Conservation (phyloP, 1,139 yeast species). For the Suhomyces atakaporum region DNA sequence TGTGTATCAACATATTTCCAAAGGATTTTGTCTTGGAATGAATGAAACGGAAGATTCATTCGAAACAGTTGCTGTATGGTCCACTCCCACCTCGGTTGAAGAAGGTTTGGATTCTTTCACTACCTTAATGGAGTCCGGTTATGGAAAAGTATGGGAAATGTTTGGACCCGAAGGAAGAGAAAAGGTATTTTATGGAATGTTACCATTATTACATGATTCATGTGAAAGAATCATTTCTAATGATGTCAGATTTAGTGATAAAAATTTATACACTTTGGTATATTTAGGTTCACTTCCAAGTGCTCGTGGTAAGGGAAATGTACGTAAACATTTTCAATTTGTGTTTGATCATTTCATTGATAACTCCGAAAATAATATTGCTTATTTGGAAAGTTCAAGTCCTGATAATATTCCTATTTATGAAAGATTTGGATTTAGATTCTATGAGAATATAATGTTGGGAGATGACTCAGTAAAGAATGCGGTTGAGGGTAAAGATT, state of each 20-base stretch:
- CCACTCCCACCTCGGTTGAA: slow-evolving; percentile 50
- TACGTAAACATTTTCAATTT: slow-evolving; percentile 56
- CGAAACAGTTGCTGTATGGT: slow-evolving; percentile 68
- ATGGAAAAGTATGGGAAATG: slow-evolving; percentile 53
- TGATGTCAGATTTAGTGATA: slow-evolving; percentile 39
- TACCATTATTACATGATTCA: slow-evolving; percentile 57
- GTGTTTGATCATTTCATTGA: slow-evolving; percentile 57
- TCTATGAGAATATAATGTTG: slow-evolving; percentile 51
- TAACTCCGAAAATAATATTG: slow-evolving; percentile 36
- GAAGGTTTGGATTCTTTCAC: slow-evolving; percentile 49
- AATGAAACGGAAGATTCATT: slow-evolving; percentile 47
- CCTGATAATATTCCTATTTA: slow-evolving; percentile 57
- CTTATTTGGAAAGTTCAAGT: slow-evolving; percentile 64
- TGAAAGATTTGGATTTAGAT: slow-evolving; percentile 55
- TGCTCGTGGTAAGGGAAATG: slow-evolving; percentile 70
- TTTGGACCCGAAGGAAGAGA: slow-evolving; percentile 54
- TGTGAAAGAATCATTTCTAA: slow-evolving; percentile 37
- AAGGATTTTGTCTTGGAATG: slow-evolving; percentile 56
- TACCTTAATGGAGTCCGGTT: slow-evolving; percentile 59
- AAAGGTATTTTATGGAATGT: slow-evolving; percentile 57
- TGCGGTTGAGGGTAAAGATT: slow-evolving; percentile 46
- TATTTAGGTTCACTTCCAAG: slow-evolving; percentile 59
- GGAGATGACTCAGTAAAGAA: slow-evolving; percentile 38
- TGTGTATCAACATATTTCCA: slow-evolving; percentile 55
- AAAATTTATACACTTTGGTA: slow-evolving; percentile 56